phyloP scores from a whole-genome alignment of 1,139 yeast genomes.

The Candida mesenterica region DNA sequence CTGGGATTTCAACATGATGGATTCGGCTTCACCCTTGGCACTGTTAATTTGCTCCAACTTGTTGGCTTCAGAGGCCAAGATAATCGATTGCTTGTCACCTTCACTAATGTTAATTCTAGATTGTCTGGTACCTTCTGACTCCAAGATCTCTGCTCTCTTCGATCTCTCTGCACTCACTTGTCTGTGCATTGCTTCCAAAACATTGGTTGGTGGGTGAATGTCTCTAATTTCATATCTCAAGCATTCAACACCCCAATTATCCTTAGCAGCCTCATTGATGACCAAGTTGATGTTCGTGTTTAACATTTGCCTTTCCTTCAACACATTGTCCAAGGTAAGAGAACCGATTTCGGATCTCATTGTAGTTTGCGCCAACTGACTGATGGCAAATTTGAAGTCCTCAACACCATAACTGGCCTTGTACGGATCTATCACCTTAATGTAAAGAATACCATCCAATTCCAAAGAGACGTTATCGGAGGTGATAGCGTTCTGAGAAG shows the following conservation, averaged over 20 bases:
- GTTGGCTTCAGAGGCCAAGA: slow-evolving; percentile 69
- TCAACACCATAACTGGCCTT: slow-evolving; percentile 89
- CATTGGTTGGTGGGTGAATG: slow-evolving; percentile 83
- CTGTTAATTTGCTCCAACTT: slow-evolving; percentile 61
- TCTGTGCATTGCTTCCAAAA: slow-evolving; percentile 88
- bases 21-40: slow-evolving; percentile 71
- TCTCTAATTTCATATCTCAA: slow-evolving; percentile 85
- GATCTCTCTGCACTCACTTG: slow-evolving; percentile 86
- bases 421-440: slow-evolving; percentile 76
- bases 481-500: slow-evolving; percentile 81
- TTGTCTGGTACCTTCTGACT: slow-evolving; percentile 81
- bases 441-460: slow-evolving; percentile 79
- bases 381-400: slow-evolving; percentile 81
- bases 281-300: slow-evolving; percentile 74
- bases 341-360: slow-evolving; percentile 90
- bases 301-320: slow-evolving; percentile 70
- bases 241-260: slow-evolving; percentile 81
- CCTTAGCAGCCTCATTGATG: slow-evolving; percentile 79
- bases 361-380: slow-evolving; percentile 86
- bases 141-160: slow-evolving; percentile 82
- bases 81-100: slow-evolving; percentile 69
- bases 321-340: slow-evolving; percentile 71
- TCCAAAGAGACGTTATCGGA: slow-evolving; percentile 83
- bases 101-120: slow-evolving; percentile 79
- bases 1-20: slow-evolving; percentile 63